Evolutionary conservation across 129 eudicot species (phyloP).

Genomic region (Tanacetum coccineum): DNA sequence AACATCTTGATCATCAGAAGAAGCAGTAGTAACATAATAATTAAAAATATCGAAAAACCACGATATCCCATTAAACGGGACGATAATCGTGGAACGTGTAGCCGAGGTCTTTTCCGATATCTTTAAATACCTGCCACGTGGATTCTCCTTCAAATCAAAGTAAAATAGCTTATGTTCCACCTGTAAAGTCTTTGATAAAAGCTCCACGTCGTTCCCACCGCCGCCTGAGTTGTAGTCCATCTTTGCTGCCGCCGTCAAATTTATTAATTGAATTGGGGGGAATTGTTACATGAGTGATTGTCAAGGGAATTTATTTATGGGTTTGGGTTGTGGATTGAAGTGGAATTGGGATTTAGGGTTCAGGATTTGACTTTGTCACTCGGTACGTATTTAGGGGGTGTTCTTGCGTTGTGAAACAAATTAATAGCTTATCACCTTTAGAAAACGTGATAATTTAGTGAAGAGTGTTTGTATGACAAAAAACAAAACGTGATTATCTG

Average conservation of each 20-base stretch:
- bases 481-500: too few relatives aligned
- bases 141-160: constrained; percentile 98
- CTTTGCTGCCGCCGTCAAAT: constrained; percentile 7
- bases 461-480: too few relatives aligned
- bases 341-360: too few relatives aligned
- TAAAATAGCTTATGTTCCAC: constrained; percentile 98
- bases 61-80: constrained; percentile 82
- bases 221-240: constrained; percentile 79
- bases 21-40: constrained; percentile 57
- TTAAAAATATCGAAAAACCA: constrained; percentile 98
- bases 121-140: constrained; percentile 89
- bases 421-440: too few relatives aligned
- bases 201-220: constrained; percentile 79
- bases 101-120: constrained; percentile 98
- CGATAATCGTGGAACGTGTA: constrained; percentile 91
- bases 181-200: constrained; percentile 87
- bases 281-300: too few relatives aligned
- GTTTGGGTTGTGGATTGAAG: too few relatives aligned
- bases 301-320: too few relatives aligned
- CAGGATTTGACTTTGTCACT: too few relatives aligned
- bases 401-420: too few relatives aligned
- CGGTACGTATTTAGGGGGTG: too few relatives aligned
- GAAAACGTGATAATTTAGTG: too few relatives aligned
- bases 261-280: neutral
- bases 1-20: constrained; percentile 65